Base-by-base conservation (phyloP, 192 early-diverging fungal genomes). In the Mortierella alpina region DNA sequence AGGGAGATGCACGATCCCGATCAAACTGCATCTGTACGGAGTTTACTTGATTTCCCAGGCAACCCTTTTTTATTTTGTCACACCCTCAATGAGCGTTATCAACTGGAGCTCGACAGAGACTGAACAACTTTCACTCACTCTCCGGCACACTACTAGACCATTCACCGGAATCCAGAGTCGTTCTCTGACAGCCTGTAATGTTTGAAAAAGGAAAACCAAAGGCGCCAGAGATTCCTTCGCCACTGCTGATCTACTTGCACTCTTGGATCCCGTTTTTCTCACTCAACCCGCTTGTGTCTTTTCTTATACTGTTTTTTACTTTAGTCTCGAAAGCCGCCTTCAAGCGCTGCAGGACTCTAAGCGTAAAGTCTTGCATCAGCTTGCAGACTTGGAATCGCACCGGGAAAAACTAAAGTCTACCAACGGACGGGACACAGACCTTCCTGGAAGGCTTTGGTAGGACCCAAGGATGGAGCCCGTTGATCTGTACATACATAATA, bases 1-100 rank as follows among this genome's bases (percentile, higher is more conserved):
- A 18, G 75, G 15, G 75, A 79, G 42, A 66, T 66, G 14, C 51
- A 71, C 11, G 75, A 79, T 51, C 75, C 75, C 2, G 75, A 79
- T 64, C 57, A 79, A 46, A 46, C 75, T 7, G 31, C 42, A 6
- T 50, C 75, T 14, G 74, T 76, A 64, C 14, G 63, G 14, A 31
- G 31, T 31, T 31, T 31, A 1, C 31, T 31, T n/a, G n/a, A n/a
- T n/a, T n/a, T n/a, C n/a, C n/a, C n/a, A 18, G 12, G 17, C 48
- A 54, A 53, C 17, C 1, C 39, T 41, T n/a, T 7, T 22, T 14
- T 23, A 9, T 17, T 17, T 40, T 51, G 18, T 53, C 23, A 5
- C 52, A 13, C 7, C 8, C 40, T 23, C 7, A 0, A 12, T 44
- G 11, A 17, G 8, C 65, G 40, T 10, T 7, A 11, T 20, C n/a